Evolutionary conservation across 345 rosid species (phyloP).

Genomic region (Eucalyptus sp.): DNA sequence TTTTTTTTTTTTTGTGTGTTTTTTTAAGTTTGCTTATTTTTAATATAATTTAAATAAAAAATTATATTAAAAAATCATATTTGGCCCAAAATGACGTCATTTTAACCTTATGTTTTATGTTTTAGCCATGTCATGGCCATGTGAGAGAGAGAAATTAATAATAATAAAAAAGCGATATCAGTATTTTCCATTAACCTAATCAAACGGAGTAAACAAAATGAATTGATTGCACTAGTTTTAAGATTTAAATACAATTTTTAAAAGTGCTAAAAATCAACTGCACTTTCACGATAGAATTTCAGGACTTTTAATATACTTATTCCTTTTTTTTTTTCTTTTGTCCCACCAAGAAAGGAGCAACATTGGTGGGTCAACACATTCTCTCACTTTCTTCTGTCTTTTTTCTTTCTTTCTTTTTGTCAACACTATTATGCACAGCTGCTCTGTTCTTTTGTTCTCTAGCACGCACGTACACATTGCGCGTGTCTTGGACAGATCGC

Average conservation of each 20-base stretch:
- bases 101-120: too few species aligned
- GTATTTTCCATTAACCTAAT: too few species aligned
- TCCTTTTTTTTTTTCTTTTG: neutral
- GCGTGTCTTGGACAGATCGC: neutral
- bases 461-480: neutral
- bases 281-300: neutral
- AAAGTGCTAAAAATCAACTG: neutral
- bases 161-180: too few species aligned
- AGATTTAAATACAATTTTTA: too few species aligned
- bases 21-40: too few species aligned
- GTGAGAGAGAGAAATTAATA: neutral
- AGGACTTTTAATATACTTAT: neutral
- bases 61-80: too few species aligned
- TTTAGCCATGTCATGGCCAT: neutral
- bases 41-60: too few species aligned
- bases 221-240: neutral
- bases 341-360: neutral
- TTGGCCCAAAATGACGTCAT: rapidly evolving
- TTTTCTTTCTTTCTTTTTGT: rapidly evolving
- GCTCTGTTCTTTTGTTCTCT: neutral
- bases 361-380: neutral
- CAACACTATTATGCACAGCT: neutral
- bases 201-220: rapidly evolving
- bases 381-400: neutral
- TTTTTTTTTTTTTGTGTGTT: too few species aligned